A percentile compares a stretch with the other conserved stretches of the same genome.
These are phyloP conservation scores for Monilinia laxa DNA, from an alignment of 2,329 filamentous ascomycete species.

Conservation along the genomic window DNA sequence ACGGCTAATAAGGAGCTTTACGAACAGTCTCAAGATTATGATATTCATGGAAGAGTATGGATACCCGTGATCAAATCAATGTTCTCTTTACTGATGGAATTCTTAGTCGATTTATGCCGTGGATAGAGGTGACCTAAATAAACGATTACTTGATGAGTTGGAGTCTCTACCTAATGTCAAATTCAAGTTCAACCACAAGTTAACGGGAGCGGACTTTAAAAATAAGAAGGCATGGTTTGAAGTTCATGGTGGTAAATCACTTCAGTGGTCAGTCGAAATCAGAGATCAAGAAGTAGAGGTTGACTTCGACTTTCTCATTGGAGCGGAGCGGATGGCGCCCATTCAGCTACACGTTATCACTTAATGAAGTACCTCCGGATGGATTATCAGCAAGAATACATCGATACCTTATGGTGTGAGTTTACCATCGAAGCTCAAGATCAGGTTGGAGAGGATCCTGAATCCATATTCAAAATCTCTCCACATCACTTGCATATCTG, in stretches of 20 bases:
- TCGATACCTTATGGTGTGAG: constrained; percentile 96
- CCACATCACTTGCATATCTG: constrained; percentile 96
- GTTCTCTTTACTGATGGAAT: constrained; percentile 15
- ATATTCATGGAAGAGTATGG: constrained; percentile 76
- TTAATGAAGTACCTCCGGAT: constrained; percentile 93
- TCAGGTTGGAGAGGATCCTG: constrained; percentile 36
- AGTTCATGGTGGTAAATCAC: constrained; percentile 44
- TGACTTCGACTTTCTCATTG: constrained; percentile 88
- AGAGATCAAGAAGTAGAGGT: constrained; percentile 68
- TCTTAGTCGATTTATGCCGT: constrained; percentile 76
- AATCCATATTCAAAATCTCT: constrained; percentile 70
- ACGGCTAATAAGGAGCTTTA: constrained; percentile 64
- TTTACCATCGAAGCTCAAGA: constrained; percentile 63
- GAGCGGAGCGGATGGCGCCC: constrained; percentile 94
- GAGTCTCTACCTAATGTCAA: constrained; percentile 85
- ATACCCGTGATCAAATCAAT: neutral
- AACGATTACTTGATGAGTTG: constrained; percentile 77
- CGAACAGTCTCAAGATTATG: constrained; percentile 83
- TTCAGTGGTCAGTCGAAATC: constrained; percentile 26
- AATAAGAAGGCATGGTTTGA: constrained; percentile 87
- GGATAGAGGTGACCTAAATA: constrained; percentile 82
- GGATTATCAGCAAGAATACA: constrained; percentile 91
- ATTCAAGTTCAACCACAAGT: constrained; percentile 89
- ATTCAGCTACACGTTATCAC: constrained; percentile 87
- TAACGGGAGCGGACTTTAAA: constrained; percentile 84